Conservation (phyloP, 2,329 filamentous ascomycete species). For the Fusarium nygamai region DNA sequence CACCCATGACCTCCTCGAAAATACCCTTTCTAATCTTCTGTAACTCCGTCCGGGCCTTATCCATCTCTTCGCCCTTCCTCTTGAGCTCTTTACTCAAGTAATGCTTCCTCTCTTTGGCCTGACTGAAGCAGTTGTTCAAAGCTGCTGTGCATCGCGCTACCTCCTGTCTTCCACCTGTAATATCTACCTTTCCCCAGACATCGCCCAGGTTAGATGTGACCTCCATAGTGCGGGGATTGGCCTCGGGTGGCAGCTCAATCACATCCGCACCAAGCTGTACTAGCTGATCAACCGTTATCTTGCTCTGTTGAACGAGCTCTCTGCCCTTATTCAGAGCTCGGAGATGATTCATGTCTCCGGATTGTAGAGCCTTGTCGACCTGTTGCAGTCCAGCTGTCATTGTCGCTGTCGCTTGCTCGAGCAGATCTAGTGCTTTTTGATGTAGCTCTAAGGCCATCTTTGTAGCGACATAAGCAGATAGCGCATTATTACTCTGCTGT, state of each 20-base stretch:
- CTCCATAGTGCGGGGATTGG: slow-evolving; percentile 55
- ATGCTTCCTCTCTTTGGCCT: slow-evolving; percentile 46
- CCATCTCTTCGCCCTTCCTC: slow-evolving; percentile 44
- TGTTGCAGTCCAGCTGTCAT: slow-evolving; percentile 49
- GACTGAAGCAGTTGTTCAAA: slow-evolving; percentile 46
- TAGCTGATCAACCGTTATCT: slow-evolving; percentile 20
- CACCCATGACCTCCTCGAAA: slow-evolving; percentile 35
- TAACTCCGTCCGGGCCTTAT: slow-evolving; percentile 49
- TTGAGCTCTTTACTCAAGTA: slow-evolving; percentile 47
- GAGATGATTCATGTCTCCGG: slow-evolving; percentile 45
- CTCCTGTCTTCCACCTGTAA: slow-evolving; percentile 55
- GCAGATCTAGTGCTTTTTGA: slow-evolving; percentile 51
- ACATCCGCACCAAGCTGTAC: slow-evolving; percentile 21
- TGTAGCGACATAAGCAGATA: slow-evolving; percentile 51
- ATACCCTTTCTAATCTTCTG: slow-evolving; percentile 57
- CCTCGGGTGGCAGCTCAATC: slow-evolving; percentile 44
- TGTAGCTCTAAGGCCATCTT: slow-evolving; percentile 52
- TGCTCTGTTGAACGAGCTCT: slow-evolving; percentile 15
- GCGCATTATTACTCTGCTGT: slow-evolving; percentile 46
- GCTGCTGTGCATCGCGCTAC: slow-evolving; percentile 48
- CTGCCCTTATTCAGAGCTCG: slow-evolving; percentile 24
- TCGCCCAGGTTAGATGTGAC: slow-evolving; percentile 52
- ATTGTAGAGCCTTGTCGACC: slow-evolving; percentile 54
- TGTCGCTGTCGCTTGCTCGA: slow-evolving; percentile 49
- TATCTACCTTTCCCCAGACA: slow-evolving; percentile 61